Evolutionary conservation across 2,329 filamentous ascomycete species (phyloP).

Genomic region (Sporothrix brunneoviolacea): DNA sequence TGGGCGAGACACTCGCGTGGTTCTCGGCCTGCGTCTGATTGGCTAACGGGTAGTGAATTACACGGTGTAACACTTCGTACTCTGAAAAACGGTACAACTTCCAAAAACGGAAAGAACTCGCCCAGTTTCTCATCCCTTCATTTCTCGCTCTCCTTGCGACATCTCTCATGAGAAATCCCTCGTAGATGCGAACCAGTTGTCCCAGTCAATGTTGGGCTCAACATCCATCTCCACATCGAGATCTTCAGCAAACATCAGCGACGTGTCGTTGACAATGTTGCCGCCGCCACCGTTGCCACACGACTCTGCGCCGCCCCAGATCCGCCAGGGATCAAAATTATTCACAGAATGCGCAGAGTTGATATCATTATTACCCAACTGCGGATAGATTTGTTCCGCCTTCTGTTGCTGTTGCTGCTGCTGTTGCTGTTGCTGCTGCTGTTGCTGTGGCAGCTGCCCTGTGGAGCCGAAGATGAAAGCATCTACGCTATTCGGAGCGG

Average conservation of each 20-base stretch:
- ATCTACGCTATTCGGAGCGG: constrained; percentile 9
- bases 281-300: background rate
- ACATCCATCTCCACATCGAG: constrained; percentile 8
- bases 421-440: background rate
- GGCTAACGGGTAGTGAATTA: no score
- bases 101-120: background rate
- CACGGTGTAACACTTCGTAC: no score
- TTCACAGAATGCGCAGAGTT: no score
- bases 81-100: no score
- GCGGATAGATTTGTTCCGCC: no score
- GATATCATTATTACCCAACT: no score
- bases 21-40: no score
- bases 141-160: no score
- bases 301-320: background rate
- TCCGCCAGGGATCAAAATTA: constrained; percentile 6
- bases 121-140: background rate
- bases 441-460: background rate
- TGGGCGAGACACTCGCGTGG: no score
- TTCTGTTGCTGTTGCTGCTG: background rate
- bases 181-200: constrained; percentile 14
- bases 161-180: no score
- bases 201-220: constrained; percentile 15
- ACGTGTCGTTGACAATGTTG: background rate
- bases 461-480: constrained; percentile 1
- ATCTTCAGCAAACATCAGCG: constrained; percentile 4